Evolutionary conservation across 2,329 filamentous ascomycete genomes (phyloP).

Genomic region (Trichoderma cornu-damae): DNA sequence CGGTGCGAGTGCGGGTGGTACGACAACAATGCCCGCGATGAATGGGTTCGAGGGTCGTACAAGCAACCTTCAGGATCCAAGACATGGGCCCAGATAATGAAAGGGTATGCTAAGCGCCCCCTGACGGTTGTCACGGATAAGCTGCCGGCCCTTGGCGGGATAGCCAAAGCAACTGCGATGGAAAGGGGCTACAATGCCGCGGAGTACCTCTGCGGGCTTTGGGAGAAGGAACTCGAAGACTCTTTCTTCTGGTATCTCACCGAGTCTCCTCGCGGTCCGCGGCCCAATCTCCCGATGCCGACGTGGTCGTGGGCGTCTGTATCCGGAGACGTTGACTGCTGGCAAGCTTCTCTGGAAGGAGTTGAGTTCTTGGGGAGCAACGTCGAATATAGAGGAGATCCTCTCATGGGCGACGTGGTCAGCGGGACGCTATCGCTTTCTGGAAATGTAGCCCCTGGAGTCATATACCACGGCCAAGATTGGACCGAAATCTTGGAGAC

Average conservation of each 20-base stretch:
- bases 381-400: constrained; percentile 1
- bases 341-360: background rate
- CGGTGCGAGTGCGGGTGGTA: constrained; percentile 21
- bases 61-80: constrained; percentile 2
- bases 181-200: background rate
- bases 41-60: background rate
- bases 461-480: constrained; percentile 6
- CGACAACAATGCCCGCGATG: background rate
- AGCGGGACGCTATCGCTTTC: constrained; percentile 3
- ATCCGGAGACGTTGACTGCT: constrained; percentile 4
- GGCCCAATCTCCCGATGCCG: background rate
- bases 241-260: constrained; percentile 18
- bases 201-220: constrained; percentile 18
- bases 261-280: background rate
- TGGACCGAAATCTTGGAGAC: background rate
- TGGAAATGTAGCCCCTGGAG: background rate
- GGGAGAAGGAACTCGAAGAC: constrained; percentile 13
- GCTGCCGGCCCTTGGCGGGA: constrained; percentile 19
- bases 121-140: constrained; percentile 15
- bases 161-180: constrained; percentile 14
- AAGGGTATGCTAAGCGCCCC: constrained; percentile 13
- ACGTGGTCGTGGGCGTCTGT: constrained; percentile 21
- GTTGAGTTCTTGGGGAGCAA: constrained; percentile 9
- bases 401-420: constrained; percentile 11
- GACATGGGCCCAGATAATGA: constrained; percentile 2